phyloP scores from a whole-genome alignment of 2,329 filamentous ascomycete genomes.

The Verticillium klebahnii region DNA sequence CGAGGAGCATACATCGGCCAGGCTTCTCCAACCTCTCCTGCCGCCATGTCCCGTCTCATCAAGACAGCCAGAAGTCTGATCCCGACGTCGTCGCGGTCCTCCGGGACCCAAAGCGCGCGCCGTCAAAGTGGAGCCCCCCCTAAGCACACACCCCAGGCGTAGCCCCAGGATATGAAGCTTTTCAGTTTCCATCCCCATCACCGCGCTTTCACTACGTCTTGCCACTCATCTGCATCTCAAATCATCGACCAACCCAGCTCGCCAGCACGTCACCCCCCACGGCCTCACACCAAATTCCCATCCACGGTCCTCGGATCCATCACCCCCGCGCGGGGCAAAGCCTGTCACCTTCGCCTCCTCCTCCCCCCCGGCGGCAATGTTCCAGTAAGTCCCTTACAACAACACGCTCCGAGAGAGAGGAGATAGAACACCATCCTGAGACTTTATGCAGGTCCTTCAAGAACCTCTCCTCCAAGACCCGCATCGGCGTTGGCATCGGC shows the following conservation, averaged over 20 bases:
- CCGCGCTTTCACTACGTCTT: background rate
- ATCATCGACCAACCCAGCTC: too few relatives aligned
- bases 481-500: slow-evolving; percentile 66
- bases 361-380: background rate
- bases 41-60: too few relatives aligned
- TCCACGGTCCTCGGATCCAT: background rate
- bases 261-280: too few relatives aligned
- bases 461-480: slow-evolving; percentile 65
- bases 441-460: slow-evolving; percentile 43
- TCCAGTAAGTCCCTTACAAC: background rate
- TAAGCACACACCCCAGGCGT: too few relatives aligned
- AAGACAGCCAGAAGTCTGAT: too few relatives aligned
- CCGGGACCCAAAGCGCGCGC: too few relatives aligned
- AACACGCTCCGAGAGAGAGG: background rate
- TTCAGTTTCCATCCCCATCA: background rate
- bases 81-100: too few relatives aligned
- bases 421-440: slow-evolving; percentile 36
- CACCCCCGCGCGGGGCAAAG: background rate
- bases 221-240: background rate
- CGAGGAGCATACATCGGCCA: too few relatives aligned
- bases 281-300: too few relatives aligned
- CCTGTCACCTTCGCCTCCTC: background rate
- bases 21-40: too few relatives aligned
- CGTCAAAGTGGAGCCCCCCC: too few relatives aligned
- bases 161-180: background rate